These are phyloP conservation scores for Fusarium sp. DNA, from an alignment of 2,329 filamentous ascomycete genomes.

Conservation along the genomic window DNA sequence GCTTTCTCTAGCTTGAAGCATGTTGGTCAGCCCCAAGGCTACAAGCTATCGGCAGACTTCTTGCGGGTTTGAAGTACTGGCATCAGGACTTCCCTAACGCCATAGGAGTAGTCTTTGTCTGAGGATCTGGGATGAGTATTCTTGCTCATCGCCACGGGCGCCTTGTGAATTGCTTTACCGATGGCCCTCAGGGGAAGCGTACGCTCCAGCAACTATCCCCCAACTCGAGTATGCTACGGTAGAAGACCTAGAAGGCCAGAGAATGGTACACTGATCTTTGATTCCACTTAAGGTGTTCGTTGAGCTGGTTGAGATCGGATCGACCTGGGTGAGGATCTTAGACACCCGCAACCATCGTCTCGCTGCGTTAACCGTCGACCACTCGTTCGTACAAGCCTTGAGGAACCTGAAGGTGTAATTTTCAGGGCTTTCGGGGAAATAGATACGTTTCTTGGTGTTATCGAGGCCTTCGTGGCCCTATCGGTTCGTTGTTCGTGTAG, in stretches of 20 bases:
- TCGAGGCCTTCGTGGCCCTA: neutral
- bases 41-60: neutral
- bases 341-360: neutral
- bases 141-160: neutral
- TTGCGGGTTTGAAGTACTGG: neutral
- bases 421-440: neutral
- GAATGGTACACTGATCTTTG: fast-evolving
- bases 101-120: neutral
- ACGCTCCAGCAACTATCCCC: neutral
- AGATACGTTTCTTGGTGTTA: neutral
- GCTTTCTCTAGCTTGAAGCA: too few relatives aligned
- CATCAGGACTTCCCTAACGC: fast-evolving
- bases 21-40: neutral
- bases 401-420: neutral
- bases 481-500: neutral
- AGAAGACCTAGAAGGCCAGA: fast-evolving
- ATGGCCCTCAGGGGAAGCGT: too few relatives aligned
- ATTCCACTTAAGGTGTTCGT: fast-evolving
- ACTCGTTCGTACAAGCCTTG: neutral
- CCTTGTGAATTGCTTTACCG: neutral
- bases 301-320: neutral
- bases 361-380: neutral
- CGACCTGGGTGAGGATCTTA: neutral
- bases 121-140: neutral
- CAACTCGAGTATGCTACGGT: neutral